Conservation (phyloP, 768 basidiomycete species). For the Suillus ampliporus region DNA sequence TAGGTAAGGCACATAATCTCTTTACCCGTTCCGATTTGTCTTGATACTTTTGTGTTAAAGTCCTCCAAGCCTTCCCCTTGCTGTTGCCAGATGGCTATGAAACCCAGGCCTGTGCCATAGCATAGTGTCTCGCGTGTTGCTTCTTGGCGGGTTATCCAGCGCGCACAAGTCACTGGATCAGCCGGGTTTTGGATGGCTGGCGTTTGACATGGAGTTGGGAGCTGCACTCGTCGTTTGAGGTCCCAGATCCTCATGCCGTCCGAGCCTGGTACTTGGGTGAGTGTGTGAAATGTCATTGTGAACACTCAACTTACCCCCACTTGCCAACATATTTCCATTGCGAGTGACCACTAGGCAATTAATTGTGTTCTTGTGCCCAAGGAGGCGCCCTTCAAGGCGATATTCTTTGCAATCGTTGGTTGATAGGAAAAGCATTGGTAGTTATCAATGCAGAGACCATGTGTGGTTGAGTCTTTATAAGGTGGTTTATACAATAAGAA, state of each 20-base stretch:
- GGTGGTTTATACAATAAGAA: too few species aligned
- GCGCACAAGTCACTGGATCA: conserved; percentile 10
- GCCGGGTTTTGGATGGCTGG: conserved; percentile 6
- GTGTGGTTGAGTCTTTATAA: too few species aligned
- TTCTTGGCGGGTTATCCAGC: conserved; percentile 11
- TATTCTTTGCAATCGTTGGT: background rate
- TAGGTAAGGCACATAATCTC: conserved; percentile 17
- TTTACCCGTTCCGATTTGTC: conserved; percentile 7
- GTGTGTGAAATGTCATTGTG: background rate
- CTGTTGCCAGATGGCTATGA: conserved; percentile 13
- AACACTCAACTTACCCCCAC: conserved; percentile 10
- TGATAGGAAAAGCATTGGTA: too few species aligned
- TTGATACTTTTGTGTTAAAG: conserved; percentile 6
- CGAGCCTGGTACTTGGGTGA: conserved; percentile 3
- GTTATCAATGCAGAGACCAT: too few species aligned
- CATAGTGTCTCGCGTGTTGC: conserved; percentile 8
- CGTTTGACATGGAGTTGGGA: conserved; percentile 2
- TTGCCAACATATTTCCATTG: conserved; percentile 10
- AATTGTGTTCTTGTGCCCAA: conserved; percentile 14
- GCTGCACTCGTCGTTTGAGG: conserved; percentile 1
- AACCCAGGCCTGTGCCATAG: conserved; percentile 13
- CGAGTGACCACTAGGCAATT: conserved; percentile 8
- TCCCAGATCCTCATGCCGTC: conserved; percentile 16
- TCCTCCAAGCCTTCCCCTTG: background rate
- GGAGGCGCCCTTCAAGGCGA: background rate